Evolutionary conservation across 805 yeast species (phyloP), one percentile per base, ranked within the genome.

Genomic region (Starmerella riodocensis): DNA sequence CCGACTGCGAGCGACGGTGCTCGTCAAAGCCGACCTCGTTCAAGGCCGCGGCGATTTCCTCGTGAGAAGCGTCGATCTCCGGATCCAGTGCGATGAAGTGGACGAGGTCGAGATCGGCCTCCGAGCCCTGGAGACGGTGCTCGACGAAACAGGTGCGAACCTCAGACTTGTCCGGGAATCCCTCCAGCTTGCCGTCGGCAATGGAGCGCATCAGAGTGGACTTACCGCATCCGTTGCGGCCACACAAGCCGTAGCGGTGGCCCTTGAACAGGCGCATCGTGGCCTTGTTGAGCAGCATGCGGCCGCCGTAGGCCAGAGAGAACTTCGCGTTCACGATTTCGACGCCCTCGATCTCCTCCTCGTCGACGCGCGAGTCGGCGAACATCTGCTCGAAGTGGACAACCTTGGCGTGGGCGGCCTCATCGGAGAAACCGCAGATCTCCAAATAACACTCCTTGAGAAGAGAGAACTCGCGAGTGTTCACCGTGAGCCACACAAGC

Each of bases 141-240:
- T 91, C 98, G 39, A 88, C 97, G 53, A 88, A 91, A 66, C 97
- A 85, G 23, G 97, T 88, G 60, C 81, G 76, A 48, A 91, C 66
- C 56, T 78, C 78, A 40, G 79, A 73, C 54, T 84, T 77, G 52
- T 82, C 79, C 32, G 98, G 98, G 76, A 91, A 88, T 4, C 97
- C 97, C 65, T 88, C 97, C 48, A 88, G 70, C 65, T 88, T 94
- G 42, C 97, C 97, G 56, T 84, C 83, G 40, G 94, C 84, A 54
- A 88, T 91, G 23, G 97, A 78, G 62, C 97, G 75, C 97, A 88
- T 85, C 54, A 88, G 69, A 13, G 98, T 88, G 12, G 96, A 85
- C 63, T 88, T 88, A 67, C 98, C 98, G 44, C 95, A 96, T 71
- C 98, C 98, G 59, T 88, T 88, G 65, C 96, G 72, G 59, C 98